A percentile compares a stretch with the other conserved stretches of the same genome.
phyloP scores from a whole-genome alignment of 768 basidiomycete species.

The Chiua virens region DNA sequence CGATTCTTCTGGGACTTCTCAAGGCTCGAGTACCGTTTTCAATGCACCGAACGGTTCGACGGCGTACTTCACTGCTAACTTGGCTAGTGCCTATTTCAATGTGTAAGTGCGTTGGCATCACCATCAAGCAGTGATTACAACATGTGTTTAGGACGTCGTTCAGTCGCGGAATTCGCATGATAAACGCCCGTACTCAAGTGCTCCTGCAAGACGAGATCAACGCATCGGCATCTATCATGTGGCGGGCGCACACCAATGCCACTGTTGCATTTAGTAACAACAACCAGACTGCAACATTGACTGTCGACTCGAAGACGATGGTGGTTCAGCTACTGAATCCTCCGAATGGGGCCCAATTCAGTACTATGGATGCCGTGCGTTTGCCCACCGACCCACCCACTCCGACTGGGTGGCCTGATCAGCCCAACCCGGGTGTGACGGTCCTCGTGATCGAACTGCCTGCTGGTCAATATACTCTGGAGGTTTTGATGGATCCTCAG shows the following conservation, averaged over 20 bases:
- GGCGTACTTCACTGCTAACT: slow-evolving; percentile 78
- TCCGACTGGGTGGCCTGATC: slow-evolving; percentile 61
- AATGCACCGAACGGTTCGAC: slow-evolving; percentile 62
- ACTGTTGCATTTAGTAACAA: slow-evolving; percentile 54
- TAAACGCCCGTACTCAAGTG: slow-evolving; percentile 86
- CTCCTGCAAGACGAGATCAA: slow-evolving; percentile 92
- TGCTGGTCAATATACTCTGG: slow-evolving; percentile 69
- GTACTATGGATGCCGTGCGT: slow-evolving; percentile 52
- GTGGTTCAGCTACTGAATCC: slow-evolving; percentile 66
- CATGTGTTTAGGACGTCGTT: slow-evolving; percentile 55
- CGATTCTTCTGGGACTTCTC: slow-evolving; percentile 58
- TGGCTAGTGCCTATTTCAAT: slow-evolving; percentile 72
- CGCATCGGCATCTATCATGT: slow-evolving; percentile 58
- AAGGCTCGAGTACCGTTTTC: slow-evolving; percentile 85
- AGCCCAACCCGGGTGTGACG: slow-evolving; percentile 73
- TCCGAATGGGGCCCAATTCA: slow-evolving; percentile 64
- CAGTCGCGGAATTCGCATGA: slow-evolving; percentile 78
- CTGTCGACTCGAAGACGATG: slow-evolving; percentile 67
- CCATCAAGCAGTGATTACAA: slow-evolving; percentile 13
- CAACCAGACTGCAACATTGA: slow-evolving; percentile 73
- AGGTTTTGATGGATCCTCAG: slow-evolving; percentile 93
- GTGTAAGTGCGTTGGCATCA: slow-evolving; percentile 48
- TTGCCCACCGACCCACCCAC: slow-evolving; percentile 60
- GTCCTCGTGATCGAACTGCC: slow-evolving; percentile 72
- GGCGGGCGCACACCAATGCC: slow-evolving; percentile 98